Evolutionary conservation across 2,329 filamentous ascomycete genomes (phyloP), one percentile per base, ranked within the genome.

Genomic region (Aciculosporium take): DNA sequence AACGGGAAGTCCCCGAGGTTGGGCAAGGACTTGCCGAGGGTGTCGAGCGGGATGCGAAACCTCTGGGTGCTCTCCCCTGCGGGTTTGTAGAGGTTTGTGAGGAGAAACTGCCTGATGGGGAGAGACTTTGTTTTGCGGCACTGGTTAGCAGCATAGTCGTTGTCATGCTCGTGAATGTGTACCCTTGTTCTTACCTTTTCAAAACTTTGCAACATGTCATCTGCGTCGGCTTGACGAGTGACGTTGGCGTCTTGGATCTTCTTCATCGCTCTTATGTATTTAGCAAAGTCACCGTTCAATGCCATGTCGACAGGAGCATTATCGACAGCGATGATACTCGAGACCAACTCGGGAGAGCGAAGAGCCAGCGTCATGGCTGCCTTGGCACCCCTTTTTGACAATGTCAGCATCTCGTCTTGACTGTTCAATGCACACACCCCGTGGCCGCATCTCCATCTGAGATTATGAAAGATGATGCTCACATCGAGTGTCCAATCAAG

Each of bases 401-500:
- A 21, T 15, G n/a, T 40, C 28, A 40, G 12, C 23, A 28, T 7
- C 10, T n/a, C 15, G n/a, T 10, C 7, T 12, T 39, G n/a, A 7
- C 4, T 13, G 18, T n/a, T n/a, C n/a, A n/a, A n/a, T n/a, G n/a
- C n/a, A n/a, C n/a, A n/a, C n/a, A n/a, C n/a, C n/a, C n/a, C n/a
- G n/a, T n/a, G n/a, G n/a, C n/a, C 18, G 21, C 6, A 34, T 1
- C 12, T 7, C 27, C 30, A 12, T 7, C 34, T 10, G 13, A 6
- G 12, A 12, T 15, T 17, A 24, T 9, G 17, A 12, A 20, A 25
- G 17, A 23, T 29, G 21, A 7, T 24, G 37, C 72, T 53, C 61
- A 84, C 89, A 96, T 96, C 1, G 86, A 94, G 63, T 96, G 91
- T 0, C 89, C 89, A 53, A 96, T 91, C 23, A 96, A 64, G 0